Base-by-base conservation (phyloP, 2,329 filamentous ascomycete species). In the Dactylonectria macrodidyma region DNA sequence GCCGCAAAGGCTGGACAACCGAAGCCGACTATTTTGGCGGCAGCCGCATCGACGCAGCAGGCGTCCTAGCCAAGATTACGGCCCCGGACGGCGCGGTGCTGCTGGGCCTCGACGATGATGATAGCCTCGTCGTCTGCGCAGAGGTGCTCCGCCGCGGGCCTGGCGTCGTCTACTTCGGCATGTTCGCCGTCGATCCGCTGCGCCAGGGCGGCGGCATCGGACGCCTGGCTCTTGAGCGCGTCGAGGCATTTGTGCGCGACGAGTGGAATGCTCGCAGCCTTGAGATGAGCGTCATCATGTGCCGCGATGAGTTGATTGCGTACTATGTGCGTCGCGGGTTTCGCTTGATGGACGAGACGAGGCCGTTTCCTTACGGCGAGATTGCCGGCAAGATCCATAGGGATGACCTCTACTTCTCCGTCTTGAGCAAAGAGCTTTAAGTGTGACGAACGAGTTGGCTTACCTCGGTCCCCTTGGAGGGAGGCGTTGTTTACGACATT, bases 271-370 rank as follows among this genome's bases (percentile, higher is more conserved):
- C 77, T 0, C 34, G 47, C 1, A 73, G 68, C 60, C 74, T 87
- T 76, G 83, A 84, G 70, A 83, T 87, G 81, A 73, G 66, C 8
- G 85, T 86, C 44, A 82, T 87, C 36, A 82, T 79, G 78, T 76
- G 76, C 14, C 73, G 85, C 11, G 66, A 76, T 0, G 84, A 86
- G 73, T 74, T 87, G 51, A 82, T 87, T 52, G 72, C 77, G 19
- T 87, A 84, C 81, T 87, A 87, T 62, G 52, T 78, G 8, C 75
- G 84, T 5, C 73, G 82, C 24, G 85, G 85, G 0, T 87, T 86
- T 59, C 38, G 24, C 19, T 70, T 66, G 59, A 84, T 82, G 5
- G 82, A 80, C 6, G 78, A 81, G 75, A 82, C 71, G 66, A 74
- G 68, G 61, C 81, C 82, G 4, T 87, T 87, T 55, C 85, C 85